Conservation (phyloP, 768 basidiomycete genomes). For the Phlebiopsis gigantea region DNA sequence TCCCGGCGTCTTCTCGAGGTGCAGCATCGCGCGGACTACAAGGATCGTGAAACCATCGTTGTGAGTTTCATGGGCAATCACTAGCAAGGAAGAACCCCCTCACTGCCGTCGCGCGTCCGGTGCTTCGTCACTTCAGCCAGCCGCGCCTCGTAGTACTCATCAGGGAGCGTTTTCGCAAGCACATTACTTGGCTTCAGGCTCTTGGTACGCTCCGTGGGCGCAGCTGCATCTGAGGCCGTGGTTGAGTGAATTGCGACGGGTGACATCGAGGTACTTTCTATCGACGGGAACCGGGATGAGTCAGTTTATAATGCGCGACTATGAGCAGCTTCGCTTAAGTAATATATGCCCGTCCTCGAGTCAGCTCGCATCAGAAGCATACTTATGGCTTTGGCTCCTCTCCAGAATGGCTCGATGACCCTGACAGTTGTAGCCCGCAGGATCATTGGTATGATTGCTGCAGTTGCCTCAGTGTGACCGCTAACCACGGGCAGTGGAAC, state of each 20-base stretch:
- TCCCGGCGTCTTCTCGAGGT: constrained; percentile 73
- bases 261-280: neutral
- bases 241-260: neutral
- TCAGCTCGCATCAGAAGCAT: no score
- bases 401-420: neutral
- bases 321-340: no score
- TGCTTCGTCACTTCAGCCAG: neutral
- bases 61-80: neutral
- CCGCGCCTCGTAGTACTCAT: constrained; percentile 4
- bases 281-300: neutral
- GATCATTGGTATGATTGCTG: neutral
- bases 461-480: neutral
- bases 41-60: neutral
- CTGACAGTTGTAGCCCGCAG: neutral
- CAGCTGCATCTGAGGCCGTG: neutral
- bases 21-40: constrained; percentile 60
- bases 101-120: constrained; percentile 4
- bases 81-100: no score
- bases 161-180: neutral
- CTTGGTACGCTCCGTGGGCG: neutral
- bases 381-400: neutral
- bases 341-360: neutral
- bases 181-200: neutral
- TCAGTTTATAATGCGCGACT: neutral
- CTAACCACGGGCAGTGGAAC: neutral